Evolutionary conservation across 2,329 filamentous ascomycete species (phyloP).

Genomic region (Ceratocystiopsis minuta): DNA sequence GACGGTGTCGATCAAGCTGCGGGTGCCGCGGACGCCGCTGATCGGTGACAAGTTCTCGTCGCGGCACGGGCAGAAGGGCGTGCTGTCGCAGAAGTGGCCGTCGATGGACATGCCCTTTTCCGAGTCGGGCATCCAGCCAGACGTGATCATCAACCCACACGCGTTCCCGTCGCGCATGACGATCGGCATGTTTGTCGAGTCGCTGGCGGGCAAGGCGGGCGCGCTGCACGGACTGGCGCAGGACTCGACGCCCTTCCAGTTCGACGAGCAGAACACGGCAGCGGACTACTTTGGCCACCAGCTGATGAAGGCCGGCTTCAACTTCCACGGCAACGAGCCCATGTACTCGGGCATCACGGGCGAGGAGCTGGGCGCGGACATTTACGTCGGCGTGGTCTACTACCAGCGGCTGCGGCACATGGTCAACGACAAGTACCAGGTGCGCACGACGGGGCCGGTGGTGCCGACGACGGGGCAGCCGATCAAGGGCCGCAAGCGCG

Average conservation of each 20-base stretch:
- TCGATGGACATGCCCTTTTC: constrained; percentile 89
- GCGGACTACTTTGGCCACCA: constrained; percentile 93
- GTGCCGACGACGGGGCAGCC: constrained; percentile 85
- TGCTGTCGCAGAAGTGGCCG: constrained; percentile 91
- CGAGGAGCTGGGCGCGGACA: constrained; percentile 82
- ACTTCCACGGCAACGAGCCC: constrained; percentile 95
- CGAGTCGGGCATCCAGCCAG: constrained; percentile 88
- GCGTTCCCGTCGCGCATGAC: constrained; percentile 99
- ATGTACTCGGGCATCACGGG: constrained; percentile 98
- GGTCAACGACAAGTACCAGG: constrained; percentile 99
- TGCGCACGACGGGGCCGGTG: constrained; percentile 85
- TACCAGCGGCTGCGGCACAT: constrained; percentile 97
- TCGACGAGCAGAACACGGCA: constrained; percentile 80
- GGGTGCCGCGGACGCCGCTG: constrained; percentile 72
- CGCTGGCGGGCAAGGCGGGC: constrained; percentile 84
- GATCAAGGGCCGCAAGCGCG: constrained; percentile 90
- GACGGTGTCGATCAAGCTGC: constrained; percentile 80
- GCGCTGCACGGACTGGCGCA: constrained; percentile 90
- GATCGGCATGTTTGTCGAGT: constrained; percentile 98
- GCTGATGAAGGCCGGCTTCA: constrained; percentile 86
- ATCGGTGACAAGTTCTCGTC: constrained; percentile 99
- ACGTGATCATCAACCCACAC: constrained; percentile 98
- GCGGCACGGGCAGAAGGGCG: constrained; percentile 95
- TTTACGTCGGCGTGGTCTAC: constrained; percentile 93
- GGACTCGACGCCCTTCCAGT: constrained; percentile 88